Conservation (phyloP, 139 green algal species). For the Tetradesmus lagerheimii region DNA sequence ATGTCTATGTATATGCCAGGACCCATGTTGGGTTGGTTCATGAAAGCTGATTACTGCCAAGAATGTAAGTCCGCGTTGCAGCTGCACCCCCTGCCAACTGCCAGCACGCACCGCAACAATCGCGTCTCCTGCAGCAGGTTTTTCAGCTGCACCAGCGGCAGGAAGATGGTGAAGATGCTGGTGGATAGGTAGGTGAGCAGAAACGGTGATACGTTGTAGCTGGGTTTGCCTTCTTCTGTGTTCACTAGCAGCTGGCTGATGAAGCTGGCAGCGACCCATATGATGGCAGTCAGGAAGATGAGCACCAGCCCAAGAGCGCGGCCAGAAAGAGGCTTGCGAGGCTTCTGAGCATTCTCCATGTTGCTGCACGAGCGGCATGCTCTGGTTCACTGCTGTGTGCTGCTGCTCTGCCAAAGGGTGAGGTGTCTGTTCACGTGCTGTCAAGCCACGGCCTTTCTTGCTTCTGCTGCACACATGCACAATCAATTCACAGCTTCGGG, state of each 20-base stretch:
- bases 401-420: neutral
- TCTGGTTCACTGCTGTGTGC: neutral
- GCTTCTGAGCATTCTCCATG: constrained; percentile 11
- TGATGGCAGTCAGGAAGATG: constrained; percentile 64
- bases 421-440: neutral
- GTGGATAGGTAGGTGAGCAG: constrained; percentile 93
- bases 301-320: constrained; percentile 54
- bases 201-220: constrained; percentile 72
- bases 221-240: neutral
- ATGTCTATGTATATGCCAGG: too few species aligned
- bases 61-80: too few species aligned
- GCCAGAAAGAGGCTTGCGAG: neutral
- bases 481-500: neutral
- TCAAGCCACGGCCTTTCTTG: neutral
- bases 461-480: neutral
- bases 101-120: neutral
- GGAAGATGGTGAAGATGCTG: constrained; percentile 87
- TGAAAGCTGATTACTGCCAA: too few species aligned
- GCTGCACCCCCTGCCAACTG: neutral
- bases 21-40: too few species aligned
- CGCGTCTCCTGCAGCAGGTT: constrained; percentile 31
- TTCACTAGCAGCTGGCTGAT: constrained; percentile 52
- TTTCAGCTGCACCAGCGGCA: constrained; percentile 71
- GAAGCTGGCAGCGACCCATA: constrained; percentile 82
- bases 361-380: constrained; percentile 13